Evolutionary conservation across 345 rosid species (phyloP), one percentile per base, ranked within the genome.

Genomic region (Cochlearia excelsa): DNA sequence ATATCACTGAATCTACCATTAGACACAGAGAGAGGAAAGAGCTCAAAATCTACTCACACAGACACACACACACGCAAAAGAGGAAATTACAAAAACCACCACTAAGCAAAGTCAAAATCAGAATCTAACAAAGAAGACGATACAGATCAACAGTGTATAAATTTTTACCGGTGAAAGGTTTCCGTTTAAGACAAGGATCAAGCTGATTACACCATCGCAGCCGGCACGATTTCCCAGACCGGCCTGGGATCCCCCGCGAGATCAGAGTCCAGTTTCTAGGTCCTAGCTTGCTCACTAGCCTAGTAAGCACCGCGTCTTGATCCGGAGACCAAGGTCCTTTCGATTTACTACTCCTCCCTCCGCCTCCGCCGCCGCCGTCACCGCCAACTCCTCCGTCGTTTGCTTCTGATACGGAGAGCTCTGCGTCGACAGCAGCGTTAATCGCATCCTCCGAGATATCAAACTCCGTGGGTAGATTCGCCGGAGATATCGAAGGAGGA

Each of bases 201-300:
- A 88, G 93, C 76, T 88, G 93, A 64, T 88, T 85, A 49, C 92
- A 87, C 95, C 95, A 87, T 0, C 86, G 78, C 46, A 85, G 79
- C 35, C 92, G 83, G 60, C 93, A 88, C 23, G 93, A 88, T 78
- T 85, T 85, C 30, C 87, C 96, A 23, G 90, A 81, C 9, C 88
- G 82, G 65, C 93, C 86, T 1, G 90, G 84, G 54, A 84, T 78
- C 40, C 91, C 95, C 5, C 89, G 78, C 1, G 89, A 75, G 67
- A 87, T 87, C 68, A 84, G 45, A 63, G 77, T 75, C 91, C 95
- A 84, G 55, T 84, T 82, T 71, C 81, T 80, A 7, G 88, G 83
- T 35, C 88, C 88, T 4, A 79, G 70, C 76, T 78, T 77, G 57
- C 30, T 65, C 46, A 84, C 91, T 31, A 84, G 71, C 27, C 82